Evolutionary conservation across 1,284 basidiomycete species (phyloP), one percentile per base, ranked within the genome.

Genomic region (Trichosporon faecale): DNA sequence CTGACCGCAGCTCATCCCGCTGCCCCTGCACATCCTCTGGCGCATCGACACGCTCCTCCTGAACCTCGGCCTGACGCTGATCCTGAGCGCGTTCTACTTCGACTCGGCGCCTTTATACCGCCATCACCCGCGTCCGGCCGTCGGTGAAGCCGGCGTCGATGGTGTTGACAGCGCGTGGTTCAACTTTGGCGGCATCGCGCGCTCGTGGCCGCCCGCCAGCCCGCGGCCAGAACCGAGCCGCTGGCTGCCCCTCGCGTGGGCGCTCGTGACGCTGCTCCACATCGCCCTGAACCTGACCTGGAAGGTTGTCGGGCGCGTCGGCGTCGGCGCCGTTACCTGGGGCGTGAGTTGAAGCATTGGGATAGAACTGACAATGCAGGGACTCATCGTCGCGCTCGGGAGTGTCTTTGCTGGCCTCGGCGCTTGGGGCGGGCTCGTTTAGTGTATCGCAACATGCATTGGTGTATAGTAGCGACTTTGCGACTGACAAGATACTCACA

Each of bases 21-120:
- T 84, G 69, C 75, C 82, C 0, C 75, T 84, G 11, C 83, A 83
- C 66, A 72, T 83, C 2, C 75, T 84, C 4, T 84, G 83, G 83
- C 76, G 83, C 55, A 74, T 84, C 35, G 83, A 84, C 68, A 82
- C 82, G 49, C 77, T 84, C 3, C 77, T 84, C 0, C 77, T 84
- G 68, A 84, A 83, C 70, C 79, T 84, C n/a, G 83, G 83, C 31
- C 73, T 84, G 2, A 84, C 83, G n/a, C 75, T 84, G 5, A 76
- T 83, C 65, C 76, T 83, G 46, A 80, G 82, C 8, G 78, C 81
- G 6, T 83, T 77, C 75, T 84, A 81, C 72, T 81, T 78, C 73
- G 77, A 83, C 75, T 76, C 82, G 2, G 72, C 74, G 29, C 83
- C 82, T 0, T 78, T 84, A 35, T 84, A 84, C 69, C 72, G 71